A percentile compares a stretch with the other conserved stretches of the same genome.
Conservation (phyloP, 2,329 filamentous ascomycete species). For the Remersonia thermophila region DNA sequence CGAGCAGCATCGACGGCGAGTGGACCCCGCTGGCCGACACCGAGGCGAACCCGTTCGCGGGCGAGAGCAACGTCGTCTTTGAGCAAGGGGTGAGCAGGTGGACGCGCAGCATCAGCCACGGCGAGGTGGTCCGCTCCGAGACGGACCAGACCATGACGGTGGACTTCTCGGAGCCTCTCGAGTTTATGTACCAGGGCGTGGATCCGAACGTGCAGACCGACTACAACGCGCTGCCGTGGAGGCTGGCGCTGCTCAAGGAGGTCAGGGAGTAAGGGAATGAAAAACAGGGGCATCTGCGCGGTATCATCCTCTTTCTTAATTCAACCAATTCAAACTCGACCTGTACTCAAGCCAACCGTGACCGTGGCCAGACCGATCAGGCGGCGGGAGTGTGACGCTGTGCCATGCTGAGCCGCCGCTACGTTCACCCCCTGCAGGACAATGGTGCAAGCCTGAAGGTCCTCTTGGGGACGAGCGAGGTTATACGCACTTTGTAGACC, state of each 20-base stretch:
- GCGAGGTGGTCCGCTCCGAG: slow-evolving; percentile 21
- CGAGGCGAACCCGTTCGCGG: slow-evolving; percentile 26
- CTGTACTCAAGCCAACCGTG: too few species aligned
- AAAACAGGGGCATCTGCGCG: too few species aligned
- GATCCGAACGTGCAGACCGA: slow-evolving; percentile 18
- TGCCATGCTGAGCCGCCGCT: too few species aligned
- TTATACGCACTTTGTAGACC: too few species aligned
- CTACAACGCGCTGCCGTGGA: slow-evolving; percentile 28
- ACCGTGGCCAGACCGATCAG: too few species aligned
- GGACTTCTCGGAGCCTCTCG: slow-evolving; percentile 19
- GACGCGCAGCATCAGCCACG: slow-evolving; percentile 25
- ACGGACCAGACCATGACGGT: slow-evolving; percentile 28
- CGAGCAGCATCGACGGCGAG: slow-evolving; percentile 19
- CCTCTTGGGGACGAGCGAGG: too few species aligned
- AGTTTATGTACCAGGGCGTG: slow-evolving; percentile 28
- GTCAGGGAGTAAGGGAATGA: too few species aligned
- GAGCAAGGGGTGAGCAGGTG: slow-evolving; percentile 20
- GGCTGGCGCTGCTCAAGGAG: slow-evolving; percentile 23
- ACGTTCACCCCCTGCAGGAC: too few species aligned
- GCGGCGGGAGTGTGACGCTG: too few species aligned
- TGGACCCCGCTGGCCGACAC: slow-evolving; percentile 25
- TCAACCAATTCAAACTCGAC: too few species aligned
- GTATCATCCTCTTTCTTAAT: too few species aligned
- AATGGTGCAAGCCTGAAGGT: too few species aligned
- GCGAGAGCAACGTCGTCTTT: slow-evolving; percentile 26